Evolutionary conservation across 805 yeast species (phyloP).

Genomic region (Candida insectorum): DNA sequence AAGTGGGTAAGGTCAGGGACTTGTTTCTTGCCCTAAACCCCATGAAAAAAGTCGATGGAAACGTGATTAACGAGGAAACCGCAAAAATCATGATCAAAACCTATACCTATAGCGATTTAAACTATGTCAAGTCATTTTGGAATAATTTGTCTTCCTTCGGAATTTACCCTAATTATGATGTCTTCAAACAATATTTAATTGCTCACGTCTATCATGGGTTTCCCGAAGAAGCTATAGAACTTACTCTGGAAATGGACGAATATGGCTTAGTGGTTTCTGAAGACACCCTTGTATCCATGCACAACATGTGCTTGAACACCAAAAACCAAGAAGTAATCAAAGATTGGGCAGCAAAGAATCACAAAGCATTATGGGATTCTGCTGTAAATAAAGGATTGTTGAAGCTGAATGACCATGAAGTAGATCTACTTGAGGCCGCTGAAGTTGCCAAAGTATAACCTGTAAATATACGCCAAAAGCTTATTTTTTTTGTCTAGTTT

Average conservation of each 20-base stretch:
- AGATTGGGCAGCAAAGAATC: conserved; percentile 30
- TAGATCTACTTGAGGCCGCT: conserved; percentile 20
- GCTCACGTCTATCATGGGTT: conserved; percentile 70
- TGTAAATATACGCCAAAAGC: conserved; percentile 7
- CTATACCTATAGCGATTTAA: conserved; percentile 50
- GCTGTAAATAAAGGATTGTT: conserved; percentile 22
- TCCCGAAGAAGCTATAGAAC: conserved; percentile 51
- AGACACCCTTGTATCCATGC: conserved; percentile 45
- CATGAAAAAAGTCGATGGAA: conserved; percentile 26
- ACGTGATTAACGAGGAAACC: conserved; percentile 53
- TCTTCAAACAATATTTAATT: conserved; percentile 58
- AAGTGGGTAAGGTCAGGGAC: conserved; percentile 53
- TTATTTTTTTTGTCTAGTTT: conserved; percentile 32
- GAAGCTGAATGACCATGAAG: conserved; percentile 26
- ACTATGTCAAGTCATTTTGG: conserved; percentile 62
- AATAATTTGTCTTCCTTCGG: conserved; percentile 51
- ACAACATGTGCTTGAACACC: conserved; percentile 39
- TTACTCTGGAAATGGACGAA: conserved; percentile 44
- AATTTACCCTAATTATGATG: conserved; percentile 48
- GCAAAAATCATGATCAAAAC: conserved; percentile 65
- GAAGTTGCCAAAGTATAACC: neutral
- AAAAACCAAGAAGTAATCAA: conserved; percentile 26
- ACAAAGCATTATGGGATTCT: conserved; percentile 26
- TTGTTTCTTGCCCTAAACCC: conserved; percentile 57
- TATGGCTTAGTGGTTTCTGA: conserved; percentile 42